Evolutionary conservation across 108 stramenopile genomes (phyloP), one percentile per base, ranked within the genome.

Genomic region (Seminavis robusta): DNA sequence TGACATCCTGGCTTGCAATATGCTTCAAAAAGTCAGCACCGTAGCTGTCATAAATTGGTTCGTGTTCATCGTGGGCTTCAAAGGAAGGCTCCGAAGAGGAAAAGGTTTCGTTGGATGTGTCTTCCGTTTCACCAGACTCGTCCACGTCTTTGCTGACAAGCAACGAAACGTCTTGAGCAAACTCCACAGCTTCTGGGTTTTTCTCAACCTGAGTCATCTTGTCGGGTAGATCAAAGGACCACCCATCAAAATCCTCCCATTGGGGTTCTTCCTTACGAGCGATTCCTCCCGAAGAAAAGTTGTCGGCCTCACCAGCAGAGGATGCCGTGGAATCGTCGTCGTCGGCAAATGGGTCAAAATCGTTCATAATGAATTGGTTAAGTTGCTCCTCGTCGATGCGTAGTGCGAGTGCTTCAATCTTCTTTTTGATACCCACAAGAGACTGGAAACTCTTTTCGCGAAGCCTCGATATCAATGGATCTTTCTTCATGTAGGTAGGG

Each of bases 331-430:
- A 44, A 36, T 30, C 46, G 19, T 53, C 52, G 11, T 51, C 44
- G 11, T 65, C 58, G 13, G 32, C 43, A 37, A 59, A 43, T 13
- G 61, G 59, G 24, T 79, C 72, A 50, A 63, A 65, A 25, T 80
- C 69, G 15, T 65, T 47, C 1, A 50, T 46, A 62, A 73, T 63
- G 39, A 43, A 69, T 31, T 47, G 31, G 31, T 81, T 67, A 42
- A 73, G 68, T 29, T 63, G 33, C n/a, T 54, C 55, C 38, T 81
- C 74, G 37, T 81, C 80, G 33, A 81, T 70, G 28, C 47, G 43
- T 11, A 73, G 31, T 1, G 80, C 74, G 17, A 81, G 27, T 16
- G 63, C 68, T 17, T 70, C 80, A 26, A 81, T 38, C 7, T 64
- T 63, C 28, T 65, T 45, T 46, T 45, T 40, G 34, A 81, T 34